Evolutionary conservation across 1,139 yeast species (phyloP), one percentile per base, ranked within the genome.

Genomic region (Pichia sp.): DNA sequence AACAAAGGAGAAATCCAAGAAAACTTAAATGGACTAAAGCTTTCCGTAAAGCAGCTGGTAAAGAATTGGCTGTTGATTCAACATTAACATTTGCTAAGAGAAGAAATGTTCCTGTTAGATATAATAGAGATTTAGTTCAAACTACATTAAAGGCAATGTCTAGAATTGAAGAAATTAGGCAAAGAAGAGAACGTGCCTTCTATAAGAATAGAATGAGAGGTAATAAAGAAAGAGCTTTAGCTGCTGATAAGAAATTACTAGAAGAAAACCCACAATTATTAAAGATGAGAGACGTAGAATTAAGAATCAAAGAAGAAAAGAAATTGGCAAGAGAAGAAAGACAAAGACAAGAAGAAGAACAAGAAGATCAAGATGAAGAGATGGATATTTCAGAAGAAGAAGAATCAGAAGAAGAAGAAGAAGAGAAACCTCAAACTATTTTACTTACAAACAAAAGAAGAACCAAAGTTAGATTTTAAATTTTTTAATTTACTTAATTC

Each of bases 131-230:
- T 62, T 76, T 92, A 51, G 97, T 92, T 42, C 84, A 95, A 48
- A 87, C 95, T 47, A 92, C 98, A 10, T 76, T 92, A 68, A 83
- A 78, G 71, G 97, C 96, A 45, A 92, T 92, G 98, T 76, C 87
- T 48, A 82, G 97, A 70, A 83, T 94, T 52, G 97, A 92, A 67
- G 95, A 89, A 70, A 92, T 92, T 67, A 82, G 98, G 74, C 83
- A 79, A 65, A 87, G 82, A 77, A 84, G 99, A 74, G 98, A 94
- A 70, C 78, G 95, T 64, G 97, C 97, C 31, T 92, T 92, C 87
- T 92, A 87, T 74, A 90, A 89, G 89, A 89, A 90, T 71, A 87
- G 98, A 81, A 92, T 92, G 99, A 87, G 86, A 70, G 97, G 97
- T 55, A 92, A 94, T 71, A 84, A 82, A 69, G 96, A 86, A 57